Base-by-base conservation (phyloP, 164 flowering plant species). In the Vitis rotundifolia region DNA sequence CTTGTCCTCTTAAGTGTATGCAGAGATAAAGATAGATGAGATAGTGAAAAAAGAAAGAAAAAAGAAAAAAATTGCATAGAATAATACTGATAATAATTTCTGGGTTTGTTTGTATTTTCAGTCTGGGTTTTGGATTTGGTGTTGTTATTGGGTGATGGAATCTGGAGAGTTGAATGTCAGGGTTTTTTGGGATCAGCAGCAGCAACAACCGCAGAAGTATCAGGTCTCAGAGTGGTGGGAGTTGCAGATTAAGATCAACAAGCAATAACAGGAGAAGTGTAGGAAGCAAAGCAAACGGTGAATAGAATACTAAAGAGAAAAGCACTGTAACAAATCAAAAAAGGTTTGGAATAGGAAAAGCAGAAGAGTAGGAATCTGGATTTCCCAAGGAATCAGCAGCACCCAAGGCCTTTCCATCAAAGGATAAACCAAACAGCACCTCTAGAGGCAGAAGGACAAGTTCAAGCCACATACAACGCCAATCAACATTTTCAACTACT, bases 161-260 rank as follows among this genome's bases (percentile, higher is more conserved):
- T 69, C 64, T 69, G 64, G 29, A 54, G 71, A 66, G 49, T 28
- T 68, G 54, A 60, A 64, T 68, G 63, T 66, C 67, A 60, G 73
- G 9, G 53, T 57, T 72, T 77, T 70, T 73, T 65, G 76, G 76
- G 80, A 77, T 68, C 60, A 74, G 64, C 75, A 71, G 69, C 26
- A 49, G 49, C 9, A 64, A 31, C 68, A 61, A 50, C 66, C 47
- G 3, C 70, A 59, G 67, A 13, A 61, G 64, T 47, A 64, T 53
- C 74, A 64, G 76, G 29, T 61, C 49, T 63, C 68, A 68, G 77
- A 44, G 66, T 63, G 37, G 64, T 68, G 59, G 55, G 73, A 63
- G 73, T 22, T 57, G 71, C 70, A 70, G 57, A 53, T 61, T 59
- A 52, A 50, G 69, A 29, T 12, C 22, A 51, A 61, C 50, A 69